Evolutionary conservation across 2,329 filamentous ascomycete genomes (phyloP).

Genomic region (Ophiostoma ips): DNA sequence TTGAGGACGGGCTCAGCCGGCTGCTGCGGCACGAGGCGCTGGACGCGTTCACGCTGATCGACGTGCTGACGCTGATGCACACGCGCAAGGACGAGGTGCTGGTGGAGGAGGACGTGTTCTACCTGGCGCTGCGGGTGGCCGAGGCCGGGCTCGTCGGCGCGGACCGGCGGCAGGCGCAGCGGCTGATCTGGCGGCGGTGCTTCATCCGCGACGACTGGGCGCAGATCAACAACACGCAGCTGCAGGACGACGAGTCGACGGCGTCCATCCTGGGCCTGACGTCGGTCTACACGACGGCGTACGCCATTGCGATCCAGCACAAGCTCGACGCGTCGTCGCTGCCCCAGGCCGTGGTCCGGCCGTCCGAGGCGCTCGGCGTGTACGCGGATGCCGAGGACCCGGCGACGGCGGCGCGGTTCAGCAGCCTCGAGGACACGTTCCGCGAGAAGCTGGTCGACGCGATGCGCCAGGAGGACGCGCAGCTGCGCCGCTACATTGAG

Average conservation of each 20-base stretch:
- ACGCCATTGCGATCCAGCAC: conserved; percentile 44
- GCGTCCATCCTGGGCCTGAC: conserved; percentile 49
- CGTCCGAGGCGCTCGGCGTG: conserved; percentile 43
- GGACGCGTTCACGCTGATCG: conserved; percentile 50
- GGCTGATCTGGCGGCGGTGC: conserved; percentile 73
- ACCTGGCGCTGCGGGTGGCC: conserved; percentile 52
- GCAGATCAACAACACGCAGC: conserved; percentile 60
- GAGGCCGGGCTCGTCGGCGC: conserved; percentile 40
- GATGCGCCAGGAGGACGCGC: conserved; percentile 57
- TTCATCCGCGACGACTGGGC: conserved; percentile 78
- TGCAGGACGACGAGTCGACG: conserved; percentile 57
- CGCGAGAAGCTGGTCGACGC: conserved; percentile 55
- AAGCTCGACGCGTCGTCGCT: conserved; percentile 14
- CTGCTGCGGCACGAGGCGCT: conserved; percentile 62
- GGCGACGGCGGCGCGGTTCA: conserved; percentile 29
- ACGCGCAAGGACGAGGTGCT: conserved; percentile 31
- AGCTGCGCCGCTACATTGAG: conserved; percentile 50
- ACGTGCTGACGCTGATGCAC: conserved; percentile 63
- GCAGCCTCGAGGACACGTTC: conserved; percentile 46
- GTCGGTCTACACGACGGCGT: conserved; percentile 53
- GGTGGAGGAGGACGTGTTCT: conserved; percentile 56
- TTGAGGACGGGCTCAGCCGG: conserved; percentile 55
- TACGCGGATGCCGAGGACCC: conserved; percentile 48
- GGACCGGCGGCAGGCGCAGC: conserved; percentile 43
- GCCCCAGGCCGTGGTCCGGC: conserved; percentile 32